Conservation (phyloP, 805 yeast species). For the Cyberlindnera suaveolens region DNA sequence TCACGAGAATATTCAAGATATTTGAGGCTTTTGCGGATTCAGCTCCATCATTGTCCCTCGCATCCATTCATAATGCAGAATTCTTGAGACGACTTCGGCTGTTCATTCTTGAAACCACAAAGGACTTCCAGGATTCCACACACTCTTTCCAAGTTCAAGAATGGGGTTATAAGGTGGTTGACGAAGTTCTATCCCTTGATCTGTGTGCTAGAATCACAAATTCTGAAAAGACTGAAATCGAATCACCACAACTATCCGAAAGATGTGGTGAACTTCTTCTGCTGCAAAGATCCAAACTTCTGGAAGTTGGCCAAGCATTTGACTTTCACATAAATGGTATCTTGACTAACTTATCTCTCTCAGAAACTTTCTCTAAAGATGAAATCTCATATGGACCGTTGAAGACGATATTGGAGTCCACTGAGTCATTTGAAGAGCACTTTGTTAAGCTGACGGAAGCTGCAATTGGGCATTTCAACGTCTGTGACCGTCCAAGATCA, state of each 20-base stretch:
- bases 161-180: conserved; percentile 34
- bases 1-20: conserved; percentile 31
- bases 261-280: conserved; percentile 44
- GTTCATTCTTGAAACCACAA: conserved; percentile 35
- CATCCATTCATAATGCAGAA: conserved; percentile 34
- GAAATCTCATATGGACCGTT: conserved; percentile 16
- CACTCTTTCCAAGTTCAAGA: conserved; percentile 29
- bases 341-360: conserved; percentile 12
- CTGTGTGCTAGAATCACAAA: conserved; percentile 9
- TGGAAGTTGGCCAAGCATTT: conserved; percentile 26
- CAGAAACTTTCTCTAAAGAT: not conserved
- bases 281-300: conserved; percentile 39
- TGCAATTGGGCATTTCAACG: conserved; percentile 46
- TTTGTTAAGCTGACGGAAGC: conserved; percentile 51
- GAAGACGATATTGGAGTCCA: conserved; percentile 22
- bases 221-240: conserved; percentile 20
- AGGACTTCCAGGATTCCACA: conserved; percentile 18
- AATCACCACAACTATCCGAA: conserved; percentile 26
- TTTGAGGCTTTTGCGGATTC: conserved; percentile 31
- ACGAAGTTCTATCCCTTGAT: conserved; percentile 31
- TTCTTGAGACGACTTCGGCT: conserved; percentile 27
- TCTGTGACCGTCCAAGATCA: conserved; percentile 51
- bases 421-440: conserved; percentile 30
- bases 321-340: conserved; percentile 29
- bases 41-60: conserved; percentile 34